Base-by-base conservation (phyloP, 768 basidiomycete species). In the Kwoniella shandongensis region DNA sequence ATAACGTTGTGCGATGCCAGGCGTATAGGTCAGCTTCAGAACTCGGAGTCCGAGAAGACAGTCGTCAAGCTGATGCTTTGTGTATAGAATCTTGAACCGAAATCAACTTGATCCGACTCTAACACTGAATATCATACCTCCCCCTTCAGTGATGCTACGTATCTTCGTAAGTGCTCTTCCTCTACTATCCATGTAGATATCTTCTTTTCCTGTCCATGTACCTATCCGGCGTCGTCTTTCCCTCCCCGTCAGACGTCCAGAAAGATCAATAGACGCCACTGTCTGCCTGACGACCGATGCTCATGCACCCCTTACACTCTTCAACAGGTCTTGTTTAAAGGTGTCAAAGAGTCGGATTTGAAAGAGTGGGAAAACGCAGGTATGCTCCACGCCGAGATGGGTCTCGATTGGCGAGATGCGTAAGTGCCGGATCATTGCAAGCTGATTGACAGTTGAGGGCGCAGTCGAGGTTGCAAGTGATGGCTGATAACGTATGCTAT, bases 381-480 rank as follows among this genome's bases (percentile, higher is more conserved):
- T 10, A 23, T 72, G 3, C 29, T 72, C 17, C 70, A 74, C n/a
- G 68, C 73, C 8, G 73, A 74, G 59, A 66, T 72, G 60, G 73
- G 73, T 4, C 51, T 74, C 6, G 73, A 74, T 39, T 74, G 73
- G 73, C 49, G 67, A 18, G 51, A 53, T 12, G 61, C 65, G 72
- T 73, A 47, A 57, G 72, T 69, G 3, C n/a, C n/a, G n/a, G n/a
- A n/a, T n/a, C n/a, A n/a, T n/a, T n/a, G 10, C 36, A 8, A 5
- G 18, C 5, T 20, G 15, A n/a, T 40, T 20, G 15, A 5, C 15
- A 15, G 46, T 47, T 23, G n/a, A n/a, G n/a, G 17, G 20, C 12
- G 25, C 11, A 5, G 12, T 29, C 26, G 46, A 26, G 11, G 12
- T 29, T 29, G 27, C 36, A 47, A 23, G 46, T 38, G 36, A 38